These are phyloP conservation scores for Podosphaera xanthii DNA, from an alignment of 2,329 filamentous ascomycete species.

Conservation along the genomic window DNA sequence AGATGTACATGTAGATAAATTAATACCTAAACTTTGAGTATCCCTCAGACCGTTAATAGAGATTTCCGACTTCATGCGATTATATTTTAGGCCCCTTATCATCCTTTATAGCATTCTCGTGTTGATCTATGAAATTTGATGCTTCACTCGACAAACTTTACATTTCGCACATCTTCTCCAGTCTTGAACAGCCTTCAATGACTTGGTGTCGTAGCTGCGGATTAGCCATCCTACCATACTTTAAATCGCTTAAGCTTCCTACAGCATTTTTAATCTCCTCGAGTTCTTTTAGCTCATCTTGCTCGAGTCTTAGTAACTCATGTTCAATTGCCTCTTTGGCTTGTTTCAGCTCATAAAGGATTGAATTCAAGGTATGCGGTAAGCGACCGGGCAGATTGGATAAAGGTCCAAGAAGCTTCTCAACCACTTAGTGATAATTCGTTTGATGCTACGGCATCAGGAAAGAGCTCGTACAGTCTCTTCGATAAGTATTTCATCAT, in stretches of 20 bases:
- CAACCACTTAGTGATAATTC: slow-evolving; percentile 5
- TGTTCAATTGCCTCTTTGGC: slow-evolving; percentile 42
- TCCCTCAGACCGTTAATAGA: no score
- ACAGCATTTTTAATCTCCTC: slow-evolving; percentile 41
- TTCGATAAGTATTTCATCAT: slow-evolving; percentile 42
- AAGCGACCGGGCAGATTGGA: slow-evolving; percentile 23
- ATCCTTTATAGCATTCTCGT: no score
- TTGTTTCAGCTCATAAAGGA: slow-evolving; percentile 45
- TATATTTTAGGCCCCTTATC: no score
- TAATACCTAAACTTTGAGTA: no score
- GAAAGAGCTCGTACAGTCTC: slow-evolving; percentile 22
- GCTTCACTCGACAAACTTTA: neutral
- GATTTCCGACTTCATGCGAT: no score
- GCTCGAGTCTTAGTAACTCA: slow-evolving; percentile 42
- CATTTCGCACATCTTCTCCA: slow-evolving; percentile 23
- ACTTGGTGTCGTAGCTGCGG: slow-evolving; percentile 40
- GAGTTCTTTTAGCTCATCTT: slow-evolving; percentile 37
- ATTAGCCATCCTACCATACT: slow-evolving; percentile 54
- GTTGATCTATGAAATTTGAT: neutral
- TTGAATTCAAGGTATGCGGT: slow-evolving; percentile 36
- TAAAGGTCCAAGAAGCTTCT: slow-evolving; percentile 33
- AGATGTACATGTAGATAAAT: no score
- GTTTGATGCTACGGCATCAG: neutral
- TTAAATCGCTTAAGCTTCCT: slow-evolving; percentile 56
- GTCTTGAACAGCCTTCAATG: slow-evolving; percentile 37